Percentiles rank a stretch among this genome's conserved stretches.
Conservation (phyloP, 257 asterid genomes). For the Leptodermis oblonga region DNA sequence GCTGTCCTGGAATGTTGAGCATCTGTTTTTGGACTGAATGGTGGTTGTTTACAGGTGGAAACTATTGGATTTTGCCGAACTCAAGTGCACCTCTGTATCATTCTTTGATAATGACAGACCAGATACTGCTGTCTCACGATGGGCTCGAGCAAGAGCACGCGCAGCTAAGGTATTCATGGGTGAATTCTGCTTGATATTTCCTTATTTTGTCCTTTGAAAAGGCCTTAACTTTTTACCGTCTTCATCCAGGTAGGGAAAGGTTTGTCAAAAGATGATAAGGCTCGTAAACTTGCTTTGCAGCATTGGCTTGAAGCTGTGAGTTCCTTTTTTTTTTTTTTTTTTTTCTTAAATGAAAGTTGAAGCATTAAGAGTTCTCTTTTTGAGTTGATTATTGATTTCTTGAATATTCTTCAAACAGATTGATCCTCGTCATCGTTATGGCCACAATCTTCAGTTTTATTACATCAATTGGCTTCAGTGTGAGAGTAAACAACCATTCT, state of each 20-base stretch:
- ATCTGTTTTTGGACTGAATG: slow-evolving; percentile 2
- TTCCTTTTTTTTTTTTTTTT: too few species aligned
- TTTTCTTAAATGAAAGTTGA: slow-evolving; percentile 7
- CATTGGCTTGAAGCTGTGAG: slow-evolving; percentile 98
- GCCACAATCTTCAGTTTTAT: slow-evolving; percentile 81
- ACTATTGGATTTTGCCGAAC: slow-evolving; percentile 76
- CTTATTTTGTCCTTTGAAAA: not conserved
- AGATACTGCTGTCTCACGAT: slow-evolving; percentile 68
- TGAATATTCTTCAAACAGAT: slow-evolving; percentile 34
- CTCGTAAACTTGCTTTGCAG: slow-evolving; percentile 80
- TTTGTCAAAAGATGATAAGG: slow-evolving; percentile 64
- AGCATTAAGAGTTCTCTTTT: not conserved
- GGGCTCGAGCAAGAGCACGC: slow-evolving; percentile 72
- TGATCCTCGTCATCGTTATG: slow-evolving; percentile 87
- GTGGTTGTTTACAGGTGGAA: slow-evolving; percentile 64
- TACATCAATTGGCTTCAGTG: slow-evolving; percentile 71
- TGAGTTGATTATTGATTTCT: slow-evolving; percentile 1
- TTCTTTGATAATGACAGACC: slow-evolving; percentile 70
- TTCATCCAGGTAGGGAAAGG: slow-evolving; percentile 75
- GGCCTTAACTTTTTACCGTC: not conserved
- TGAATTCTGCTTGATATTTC: not conserved
- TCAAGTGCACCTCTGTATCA: slow-evolving; percentile 60
- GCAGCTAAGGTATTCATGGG: slow-evolving; percentile 61
- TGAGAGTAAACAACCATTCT: slow-evolving; percentile 75
- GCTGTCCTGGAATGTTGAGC: not conserved